Evolutionary conservation across 371 early-diverging fungal genomes (phyloP).

Genomic region (Mortierella sp.): DNA sequence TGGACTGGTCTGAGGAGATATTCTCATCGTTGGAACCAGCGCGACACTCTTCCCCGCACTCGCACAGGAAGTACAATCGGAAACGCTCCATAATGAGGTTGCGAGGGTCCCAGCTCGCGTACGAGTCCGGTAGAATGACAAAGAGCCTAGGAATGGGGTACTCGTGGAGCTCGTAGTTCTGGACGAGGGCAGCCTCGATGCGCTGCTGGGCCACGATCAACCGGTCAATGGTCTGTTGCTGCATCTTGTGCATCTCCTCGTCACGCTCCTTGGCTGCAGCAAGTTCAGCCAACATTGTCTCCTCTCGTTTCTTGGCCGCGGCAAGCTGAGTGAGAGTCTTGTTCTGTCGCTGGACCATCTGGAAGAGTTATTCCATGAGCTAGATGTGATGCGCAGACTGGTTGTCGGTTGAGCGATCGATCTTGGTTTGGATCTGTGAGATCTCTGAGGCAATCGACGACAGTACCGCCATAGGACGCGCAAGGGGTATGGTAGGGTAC

Average conservation of each 20-base stretch:
- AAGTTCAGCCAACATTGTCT: not conserved
- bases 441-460: not conserved
- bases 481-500: not conserved
- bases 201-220: not conserved
- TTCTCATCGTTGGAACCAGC: not conserved
- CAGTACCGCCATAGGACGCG: not conserved
- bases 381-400: not conserved
- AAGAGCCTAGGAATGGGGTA: not conserved
- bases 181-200: not conserved
- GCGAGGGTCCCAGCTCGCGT: not conserved
- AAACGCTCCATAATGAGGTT: constrained; percentile 8
- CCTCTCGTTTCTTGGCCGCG: not conserved
- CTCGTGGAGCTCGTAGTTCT: not conserved
- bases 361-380: not conserved
- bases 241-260: not conserved
- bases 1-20: not conserved
- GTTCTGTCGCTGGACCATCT: not conserved
- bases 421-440: not conserved
- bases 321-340: not conserved
- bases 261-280: not conserved
- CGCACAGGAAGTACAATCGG: constrained; percentile 25
- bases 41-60: constrained; percentile 29
- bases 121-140: not conserved
- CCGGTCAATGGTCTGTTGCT: not conserved
- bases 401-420: not conserved